These are phyloP conservation scores for Talaromyces wortmannii DNA, from an alignment of 495 filamentous ascomycete species.

Conservation along the genomic window DNA sequence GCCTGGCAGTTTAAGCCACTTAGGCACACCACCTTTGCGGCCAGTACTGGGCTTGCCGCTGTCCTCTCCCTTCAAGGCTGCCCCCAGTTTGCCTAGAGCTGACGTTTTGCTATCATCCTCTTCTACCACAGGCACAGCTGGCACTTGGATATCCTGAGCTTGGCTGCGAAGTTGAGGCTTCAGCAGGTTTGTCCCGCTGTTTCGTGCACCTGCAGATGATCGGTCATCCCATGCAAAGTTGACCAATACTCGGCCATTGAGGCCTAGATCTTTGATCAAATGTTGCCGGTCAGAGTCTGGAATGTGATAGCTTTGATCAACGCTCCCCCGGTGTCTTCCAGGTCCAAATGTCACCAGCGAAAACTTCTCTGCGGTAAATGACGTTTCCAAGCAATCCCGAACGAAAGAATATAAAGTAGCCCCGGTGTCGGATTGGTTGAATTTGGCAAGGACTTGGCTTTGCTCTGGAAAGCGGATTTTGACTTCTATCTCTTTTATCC, in stretches of 20 bases:
- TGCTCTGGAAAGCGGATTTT: conserved; percentile 86
- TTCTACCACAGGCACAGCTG: conserved; percentile 36
- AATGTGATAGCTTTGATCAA: conserved; percentile 26
- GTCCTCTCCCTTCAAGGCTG: conserved; percentile 22
- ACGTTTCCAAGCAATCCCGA: conserved; percentile 27
- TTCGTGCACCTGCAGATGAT: conserved; percentile 33
- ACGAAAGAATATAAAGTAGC: conserved; percentile 63
- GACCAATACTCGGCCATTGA: conserved; percentile 63
- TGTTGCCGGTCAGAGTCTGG: conserved; percentile 40
- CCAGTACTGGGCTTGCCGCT: conserved; percentile 33
- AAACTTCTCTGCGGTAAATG: conserved; percentile 38
- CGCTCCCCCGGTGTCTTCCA: conserved; percentile 6
- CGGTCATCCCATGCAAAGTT: conserved; percentile 72
- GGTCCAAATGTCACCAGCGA: conserved; percentile 33
- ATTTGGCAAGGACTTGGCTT: conserved; percentile 57
- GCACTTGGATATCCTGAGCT: conserved; percentile 60
- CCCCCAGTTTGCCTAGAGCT: conserved; percentile 16
- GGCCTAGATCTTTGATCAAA: conserved; percentile 66
- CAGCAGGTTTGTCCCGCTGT: conserved; percentile 36
- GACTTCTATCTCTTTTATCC: conserved; percentile 61
- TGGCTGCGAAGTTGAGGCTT: conserved; percentile 58
- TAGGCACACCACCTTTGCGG: conserved; percentile 49
- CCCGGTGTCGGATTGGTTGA: conserved; percentile 57
- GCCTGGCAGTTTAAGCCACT: conserved; percentile 62
- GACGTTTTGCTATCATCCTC: conserved; percentile 25